These are phyloP conservation scores for Lipomyces yarrowii DNA, from an alignment of 1,139 yeast genomes.

Conservation along the genomic window DNA sequence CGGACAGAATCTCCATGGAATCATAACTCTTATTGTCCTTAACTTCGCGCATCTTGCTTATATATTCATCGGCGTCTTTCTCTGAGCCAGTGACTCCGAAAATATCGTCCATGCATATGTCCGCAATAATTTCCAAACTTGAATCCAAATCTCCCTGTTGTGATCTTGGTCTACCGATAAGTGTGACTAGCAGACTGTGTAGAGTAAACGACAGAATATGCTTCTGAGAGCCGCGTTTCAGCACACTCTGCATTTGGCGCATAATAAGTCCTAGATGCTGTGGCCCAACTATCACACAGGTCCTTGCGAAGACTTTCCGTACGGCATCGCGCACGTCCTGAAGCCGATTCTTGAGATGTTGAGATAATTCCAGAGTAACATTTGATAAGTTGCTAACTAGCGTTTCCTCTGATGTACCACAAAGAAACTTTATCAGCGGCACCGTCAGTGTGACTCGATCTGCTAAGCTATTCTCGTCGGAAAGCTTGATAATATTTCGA, in stretches of 20 bases:
- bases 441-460: slow-evolving; percentile 79
- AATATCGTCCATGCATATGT: slow-evolving; percentile 84
- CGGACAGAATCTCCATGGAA: slow-evolving; percentile 75
- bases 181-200: slow-evolving; percentile 65
- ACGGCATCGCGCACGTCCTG: slow-evolving; percentile 89
- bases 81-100: slow-evolving; percentile 94
- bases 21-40: slow-evolving; percentile 87
- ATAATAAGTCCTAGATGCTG: slow-evolving; percentile 71
- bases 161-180: slow-evolving; percentile 47
- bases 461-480: slow-evolving; percentile 74
- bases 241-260: slow-evolving; percentile 74
- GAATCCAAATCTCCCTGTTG: slow-evolving; percentile 77
- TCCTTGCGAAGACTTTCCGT: slow-evolving; percentile 71
- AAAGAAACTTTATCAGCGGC: slow-evolving; percentile 71
- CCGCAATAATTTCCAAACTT: slow-evolving; percentile 61
- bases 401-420: slow-evolving; percentile 61
- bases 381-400: slow-evolving; percentile 73
- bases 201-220: slow-evolving; percentile 90
- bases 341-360: slow-evolving; percentile 80
- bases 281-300: slow-evolving; percentile 69
- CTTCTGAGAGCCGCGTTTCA: slow-evolving; percentile 87
- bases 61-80: slow-evolving; percentile 92
- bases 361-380: slow-evolving; percentile 79
- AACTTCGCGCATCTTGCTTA: slow-evolving; percentile 85
- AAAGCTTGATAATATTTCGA: slow-evolving; percentile 53